Evolutionary conservation across 352 stramenopile genomes (phyloP).

Genomic region (Hyaloperonospora brassicae): DNA sequence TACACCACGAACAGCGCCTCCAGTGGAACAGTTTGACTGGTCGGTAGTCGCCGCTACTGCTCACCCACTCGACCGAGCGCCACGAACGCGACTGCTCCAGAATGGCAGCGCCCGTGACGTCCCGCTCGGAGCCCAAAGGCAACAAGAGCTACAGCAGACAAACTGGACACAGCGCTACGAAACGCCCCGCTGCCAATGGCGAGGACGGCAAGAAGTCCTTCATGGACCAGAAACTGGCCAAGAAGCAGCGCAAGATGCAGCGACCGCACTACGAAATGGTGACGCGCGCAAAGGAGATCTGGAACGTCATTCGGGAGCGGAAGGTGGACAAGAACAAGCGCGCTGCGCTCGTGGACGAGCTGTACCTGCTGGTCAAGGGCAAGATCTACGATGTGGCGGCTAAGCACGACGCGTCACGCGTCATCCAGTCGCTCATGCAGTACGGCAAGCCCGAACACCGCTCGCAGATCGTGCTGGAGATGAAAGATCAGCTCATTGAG

Average conservation of each 20-base stretch:
- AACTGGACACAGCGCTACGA: conserved; percentile 45
- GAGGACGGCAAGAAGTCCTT: conserved; percentile 77
- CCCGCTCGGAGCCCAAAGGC: too few relatives aligned
- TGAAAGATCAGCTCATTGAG: conserved; percentile 89
- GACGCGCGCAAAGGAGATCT: conserved; percentile 90
- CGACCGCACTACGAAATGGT: conserved; percentile 91
- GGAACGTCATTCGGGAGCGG: conserved; percentile 90
- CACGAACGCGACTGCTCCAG: too few relatives aligned
- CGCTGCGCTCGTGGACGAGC: conserved; percentile 82
- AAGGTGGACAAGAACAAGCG: conserved; percentile 79
- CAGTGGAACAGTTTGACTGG: too few relatives aligned
- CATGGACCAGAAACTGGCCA: conserved; percentile 82
- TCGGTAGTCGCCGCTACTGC: too few relatives aligned
- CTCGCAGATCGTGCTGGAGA: conserved; percentile 82
- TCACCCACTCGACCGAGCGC: too few relatives aligned
- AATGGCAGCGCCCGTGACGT: too few relatives aligned
- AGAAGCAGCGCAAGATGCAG: conserved; percentile 93
- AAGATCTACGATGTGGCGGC: conserved; percentile 92
- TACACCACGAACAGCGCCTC: too few relatives aligned
- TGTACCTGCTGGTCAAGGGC: conserved; percentile 88
- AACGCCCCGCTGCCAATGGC: conserved; percentile 35
- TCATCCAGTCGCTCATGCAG: conserved; percentile 93
- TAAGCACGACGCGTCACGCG: conserved; percentile 93
- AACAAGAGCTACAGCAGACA: conserved; percentile 4
- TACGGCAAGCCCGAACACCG: conserved; percentile 87